Conservation (phyloP, 2,329 filamentous ascomycete species). For the Bipolaris zeicola region DNA sequence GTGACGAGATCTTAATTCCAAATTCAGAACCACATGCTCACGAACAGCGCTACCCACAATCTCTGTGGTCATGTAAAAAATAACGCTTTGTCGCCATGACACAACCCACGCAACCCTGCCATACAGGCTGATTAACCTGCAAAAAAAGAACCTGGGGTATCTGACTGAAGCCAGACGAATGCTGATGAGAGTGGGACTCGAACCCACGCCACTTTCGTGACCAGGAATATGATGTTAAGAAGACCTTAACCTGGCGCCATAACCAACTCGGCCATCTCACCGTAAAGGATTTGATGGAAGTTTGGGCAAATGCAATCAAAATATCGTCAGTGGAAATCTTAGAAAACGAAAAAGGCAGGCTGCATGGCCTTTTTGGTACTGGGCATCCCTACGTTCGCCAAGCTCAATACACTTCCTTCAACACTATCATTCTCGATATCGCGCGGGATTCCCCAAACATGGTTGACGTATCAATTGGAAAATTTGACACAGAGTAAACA, state of each 20-base stretch:
- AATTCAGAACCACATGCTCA: too few relatives aligned
- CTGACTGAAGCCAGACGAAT: conserved; percentile 31
- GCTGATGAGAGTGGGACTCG: conserved; percentile 46
- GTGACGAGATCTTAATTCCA: too few relatives aligned
- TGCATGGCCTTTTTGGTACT: too few relatives aligned
- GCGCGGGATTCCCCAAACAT: not conserved
- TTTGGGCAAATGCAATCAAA: too few relatives aligned
- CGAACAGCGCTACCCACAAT: too few relatives aligned
- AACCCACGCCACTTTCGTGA: conserved; percentile 46
- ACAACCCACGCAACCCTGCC: not conserved
- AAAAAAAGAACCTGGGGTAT: conserved; percentile 31
- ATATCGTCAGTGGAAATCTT: not conserved
- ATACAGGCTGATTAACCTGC: not conserved
- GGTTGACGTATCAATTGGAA: not conserved
- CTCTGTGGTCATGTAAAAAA: too few relatives aligned
- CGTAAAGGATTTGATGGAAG: conserved; percentile 4
- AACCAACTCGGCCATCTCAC: conserved; percentile 46
- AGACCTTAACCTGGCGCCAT: conserved; percentile 47
- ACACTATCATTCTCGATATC: too few relatives aligned
- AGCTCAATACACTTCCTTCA: not conserved
- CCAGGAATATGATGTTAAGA: conserved; percentile 45
- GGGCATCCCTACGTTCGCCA: too few relatives aligned
- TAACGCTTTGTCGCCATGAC: too few relatives aligned
- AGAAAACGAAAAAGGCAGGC: too few relatives aligned
- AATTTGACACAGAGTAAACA: not conserved